Conservation (phyloP, 257 asterid species). For the Solanum dulcamara region DNA sequence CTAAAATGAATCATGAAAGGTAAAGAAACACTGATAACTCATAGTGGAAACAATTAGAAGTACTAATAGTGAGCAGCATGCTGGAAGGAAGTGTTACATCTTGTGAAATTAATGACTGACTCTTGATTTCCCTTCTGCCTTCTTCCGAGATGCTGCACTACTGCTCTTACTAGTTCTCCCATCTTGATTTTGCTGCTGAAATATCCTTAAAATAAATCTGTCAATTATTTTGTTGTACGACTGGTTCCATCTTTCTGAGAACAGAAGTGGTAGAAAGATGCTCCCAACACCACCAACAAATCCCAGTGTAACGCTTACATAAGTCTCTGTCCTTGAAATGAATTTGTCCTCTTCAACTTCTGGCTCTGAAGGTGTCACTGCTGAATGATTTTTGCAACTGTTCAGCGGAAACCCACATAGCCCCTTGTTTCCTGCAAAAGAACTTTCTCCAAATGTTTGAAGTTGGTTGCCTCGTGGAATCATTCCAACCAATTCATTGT, state of each 20-base stretch:
- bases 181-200: not conserved
- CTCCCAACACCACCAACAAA: constrained; percentile 3
- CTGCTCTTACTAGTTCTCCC: not conserved
- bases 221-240: not conserved
- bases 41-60: not conserved
- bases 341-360: not conserved
- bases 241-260: not conserved
- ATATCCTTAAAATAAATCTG: not conserved
- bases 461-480: constrained; percentile 26
- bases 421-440: constrained; percentile 19
- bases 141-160: not conserved
- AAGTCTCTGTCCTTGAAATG: not conserved
- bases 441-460: constrained; percentile 13
- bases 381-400: not conserved
- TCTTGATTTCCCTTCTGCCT: not conserved
- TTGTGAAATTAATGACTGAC: not conserved
- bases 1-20: not conserved
- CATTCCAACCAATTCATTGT: constrained; percentile 18
- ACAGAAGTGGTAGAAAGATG: constrained; percentile 1
- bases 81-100: not conserved
- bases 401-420: constrained; percentile 16
- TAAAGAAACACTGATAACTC: not conserved
- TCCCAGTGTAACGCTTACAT: constrained; percentile 5
- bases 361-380: not conserved
- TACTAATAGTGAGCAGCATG: not conserved